Conservation (phyloP, 2,329 filamentous ascomycete genomes). For the Fusarium concolor region DNA sequence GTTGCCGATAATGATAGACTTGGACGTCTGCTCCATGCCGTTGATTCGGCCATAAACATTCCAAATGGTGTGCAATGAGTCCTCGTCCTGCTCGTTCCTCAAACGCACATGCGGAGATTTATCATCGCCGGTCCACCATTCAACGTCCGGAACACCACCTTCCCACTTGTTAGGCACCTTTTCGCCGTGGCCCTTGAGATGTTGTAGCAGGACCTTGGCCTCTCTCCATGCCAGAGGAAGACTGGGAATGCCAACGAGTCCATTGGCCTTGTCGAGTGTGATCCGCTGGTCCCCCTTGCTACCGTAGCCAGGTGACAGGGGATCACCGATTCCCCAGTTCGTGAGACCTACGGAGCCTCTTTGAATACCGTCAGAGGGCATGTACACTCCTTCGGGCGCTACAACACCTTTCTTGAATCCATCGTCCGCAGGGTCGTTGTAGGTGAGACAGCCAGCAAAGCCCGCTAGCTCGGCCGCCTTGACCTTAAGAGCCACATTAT, state of each 20-base stretch:
- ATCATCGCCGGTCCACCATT: conserved; percentile 87
- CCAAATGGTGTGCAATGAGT: conserved; percentile 85
- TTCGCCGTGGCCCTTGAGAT: conserved; percentile 79
- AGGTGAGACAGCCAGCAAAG: conserved; percentile 88
- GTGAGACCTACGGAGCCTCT: conserved; percentile 83
- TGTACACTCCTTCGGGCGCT: conserved; percentile 81
- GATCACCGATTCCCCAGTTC: conserved; percentile 88
- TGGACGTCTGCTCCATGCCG: conserved; percentile 85
- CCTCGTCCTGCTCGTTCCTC: conserved; percentile 88
- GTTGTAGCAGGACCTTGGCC: conserved; percentile 81
- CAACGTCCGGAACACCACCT: conserved; percentile 79
- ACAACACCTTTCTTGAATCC: conserved; percentile 79
- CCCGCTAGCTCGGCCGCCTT: conserved; percentile 90
- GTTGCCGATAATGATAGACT: conserved; percentile 90
- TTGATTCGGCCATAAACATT: conserved; percentile 88
- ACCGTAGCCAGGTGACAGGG: conserved; percentile 89
- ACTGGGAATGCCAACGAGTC: conserved; percentile 86
- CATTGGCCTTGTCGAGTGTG: conserved; percentile 75
- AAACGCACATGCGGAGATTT: conserved; percentile 83
- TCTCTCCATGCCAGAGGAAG: conserved; percentile 91
- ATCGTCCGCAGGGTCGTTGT: conserved; percentile 89
- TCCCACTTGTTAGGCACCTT: conserved; percentile 77
- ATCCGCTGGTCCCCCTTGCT: conserved; percentile 75
- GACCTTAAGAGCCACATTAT: conserved; percentile 82
- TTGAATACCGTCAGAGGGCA: conserved; percentile 85